These are phyloP conservation scores for Saraca asoca DNA, from an alignment of 331 rosid species.

Conservation along the genomic window DNA sequence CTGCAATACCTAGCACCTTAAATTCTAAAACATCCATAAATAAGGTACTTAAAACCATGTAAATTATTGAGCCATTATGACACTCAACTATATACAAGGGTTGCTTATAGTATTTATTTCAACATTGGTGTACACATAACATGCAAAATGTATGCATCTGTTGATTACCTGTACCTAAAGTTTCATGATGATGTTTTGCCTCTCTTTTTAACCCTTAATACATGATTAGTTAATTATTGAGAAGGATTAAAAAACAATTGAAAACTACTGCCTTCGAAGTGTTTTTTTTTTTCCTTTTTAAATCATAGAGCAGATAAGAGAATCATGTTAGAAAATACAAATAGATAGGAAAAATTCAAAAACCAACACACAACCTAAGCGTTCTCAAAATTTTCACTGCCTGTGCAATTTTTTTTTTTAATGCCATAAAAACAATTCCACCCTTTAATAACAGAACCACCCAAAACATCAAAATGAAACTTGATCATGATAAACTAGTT, in stretches of 20 bases:
- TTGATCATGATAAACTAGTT: too few species aligned
- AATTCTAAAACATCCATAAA: conserved; percentile 22
- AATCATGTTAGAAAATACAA: background rate
- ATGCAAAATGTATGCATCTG: background rate
- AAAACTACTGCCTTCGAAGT: background rate
- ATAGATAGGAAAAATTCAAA: too few species aligned
- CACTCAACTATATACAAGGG: background rate
- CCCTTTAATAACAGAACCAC: background rate
- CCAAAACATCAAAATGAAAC: too few species aligned
- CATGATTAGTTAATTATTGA: background rate
- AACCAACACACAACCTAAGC: background rate
- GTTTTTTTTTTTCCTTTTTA: too few species aligned
- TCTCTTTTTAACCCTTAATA: background rate
- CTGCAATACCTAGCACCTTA: background rate
- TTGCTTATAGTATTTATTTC: background rate
- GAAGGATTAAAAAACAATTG: background rate
- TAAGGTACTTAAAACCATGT: background rate
- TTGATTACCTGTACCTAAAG: background rate
- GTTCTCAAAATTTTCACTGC: background rate
- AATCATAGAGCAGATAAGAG: background rate
- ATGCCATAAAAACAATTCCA: background rate
- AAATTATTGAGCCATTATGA: background rate
- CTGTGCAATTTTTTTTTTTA: background rate
- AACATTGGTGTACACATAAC: background rate
- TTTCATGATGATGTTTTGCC: background rate